These are phyloP conservation scores for Fusarium nelsonii DNA, from an alignment of 2,329 filamentous ascomycete genomes.

Conservation along the genomic window DNA sequence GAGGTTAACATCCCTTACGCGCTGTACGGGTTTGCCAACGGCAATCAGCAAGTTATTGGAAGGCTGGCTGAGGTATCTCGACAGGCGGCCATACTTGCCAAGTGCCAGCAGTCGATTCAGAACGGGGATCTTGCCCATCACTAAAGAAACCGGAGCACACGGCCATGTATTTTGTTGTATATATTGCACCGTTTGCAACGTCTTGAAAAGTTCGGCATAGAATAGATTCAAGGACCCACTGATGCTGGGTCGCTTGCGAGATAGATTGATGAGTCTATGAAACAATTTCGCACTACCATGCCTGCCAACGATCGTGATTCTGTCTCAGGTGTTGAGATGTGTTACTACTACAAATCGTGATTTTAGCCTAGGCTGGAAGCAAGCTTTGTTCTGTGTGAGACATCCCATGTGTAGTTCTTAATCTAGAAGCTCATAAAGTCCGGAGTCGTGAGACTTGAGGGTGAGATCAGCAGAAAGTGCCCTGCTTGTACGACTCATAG, in stretches of 20 bases:
- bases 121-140: constrained; percentile 47
- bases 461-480: constrained; percentile 3
- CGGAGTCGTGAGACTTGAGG: constrained; percentile 26
- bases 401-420: constrained; percentile 10
- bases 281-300: background rate
- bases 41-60: constrained; percentile 84
- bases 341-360: constrained; percentile 7
- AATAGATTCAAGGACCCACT: background rate
- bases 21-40: constrained; percentile 85
- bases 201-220: background rate
- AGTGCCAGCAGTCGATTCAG: constrained; percentile 72
- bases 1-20: constrained; percentile 89
- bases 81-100: constrained; percentile 81
- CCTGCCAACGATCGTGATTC: constrained; percentile 19
- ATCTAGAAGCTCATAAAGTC: constrained; percentile 25
- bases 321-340: constrained; percentile 3
- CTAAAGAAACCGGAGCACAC: constrained; percentile 1
- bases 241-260: constrained; percentile 3
- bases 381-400: constrained; percentile 11
- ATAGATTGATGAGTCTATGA: constrained; percentile 27
- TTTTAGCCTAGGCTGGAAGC: constrained; percentile 15
- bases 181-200: constrained; percentile 11
- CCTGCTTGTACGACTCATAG: constrained; percentile 15
- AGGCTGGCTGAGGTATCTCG: constrained; percentile 81
- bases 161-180: constrained; percentile 22